Base-by-base conservation (phyloP, 2,329 filamentous ascomycete genomes). In the Xylaria arbuscula region DNA sequence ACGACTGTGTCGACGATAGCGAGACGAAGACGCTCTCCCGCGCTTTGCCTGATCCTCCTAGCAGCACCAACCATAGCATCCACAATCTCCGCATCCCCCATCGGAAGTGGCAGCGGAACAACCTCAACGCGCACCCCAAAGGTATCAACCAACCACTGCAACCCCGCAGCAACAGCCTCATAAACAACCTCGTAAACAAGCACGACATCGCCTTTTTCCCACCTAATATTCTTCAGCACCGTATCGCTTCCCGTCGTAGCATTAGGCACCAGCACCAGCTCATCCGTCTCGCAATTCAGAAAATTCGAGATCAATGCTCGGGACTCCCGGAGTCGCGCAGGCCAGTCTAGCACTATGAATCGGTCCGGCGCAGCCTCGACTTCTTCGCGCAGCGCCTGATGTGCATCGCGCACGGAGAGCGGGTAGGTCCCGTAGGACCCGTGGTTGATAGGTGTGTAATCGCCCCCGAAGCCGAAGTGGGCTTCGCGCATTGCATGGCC, bases 1-100 rank as follows among this genome's bases (percentile, higher is more conserved):
- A 88, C 85, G 22, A 92, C 84, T 0, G 88, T 88, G 75, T 93
- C 90, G 72, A 91, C 90, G 32, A 92, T 78, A 0, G 89, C 89
- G 6, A 91, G 75, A 17, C 83, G 85, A 0, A 89, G 84, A 9
- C 80, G 85, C 53, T 85, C 80, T 0, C 28, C 50, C 11, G 19
- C 24, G 15, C 19, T 19, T 32, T 19, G 13, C 13, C 76, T 76
- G 51, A 77, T 66, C 1, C 58, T 15, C 28, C 83, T 80, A 11
- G 86, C 80, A 1, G 81, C 76, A 1, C 76, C 74, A 2, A 91
- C 83, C 72, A 91, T 88, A 2, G 78, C 78, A 1, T 75, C 68
- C 4, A 89, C 81, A 0, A 92, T 76, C 62, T 84, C 85, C 10
- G 84, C 83, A 72, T 91, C 87, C 2, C 82, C 79, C 3, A 88